phyloP scores from a whole-genome alignment of 345 rosid genomes.

The Mangifera indica region DNA sequence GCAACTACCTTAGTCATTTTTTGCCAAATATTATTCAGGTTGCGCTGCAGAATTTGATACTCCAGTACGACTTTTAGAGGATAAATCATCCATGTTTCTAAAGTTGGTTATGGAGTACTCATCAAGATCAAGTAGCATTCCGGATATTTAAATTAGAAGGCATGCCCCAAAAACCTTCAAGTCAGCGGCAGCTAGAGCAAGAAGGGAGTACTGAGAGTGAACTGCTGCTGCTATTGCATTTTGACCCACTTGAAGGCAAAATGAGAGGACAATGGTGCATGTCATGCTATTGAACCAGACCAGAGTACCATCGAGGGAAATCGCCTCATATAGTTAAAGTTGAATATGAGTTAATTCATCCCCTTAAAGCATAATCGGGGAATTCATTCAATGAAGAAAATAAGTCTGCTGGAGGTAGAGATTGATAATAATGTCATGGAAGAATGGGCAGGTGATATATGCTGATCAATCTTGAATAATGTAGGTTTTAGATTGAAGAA shows the following conservation, averaged over 20 bases:
- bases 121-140: conserved; percentile 87
- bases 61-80: conserved; percentile 75
- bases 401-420: conserved; percentile 18
- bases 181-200: conserved; percentile 22
- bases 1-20: not conserved
- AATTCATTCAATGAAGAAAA: conserved; percentile 4
- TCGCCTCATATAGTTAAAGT: conserved; percentile 19
- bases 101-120: conserved; percentile 92
- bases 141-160: conserved; percentile 57
- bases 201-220: not conserved
- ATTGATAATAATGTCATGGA: conserved; percentile 21
- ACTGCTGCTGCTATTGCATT: conserved; percentile 25
- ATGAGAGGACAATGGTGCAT: conserved; percentile 4
- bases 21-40: conserved; percentile 52
- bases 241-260: conserved; percentile 11
- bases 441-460: conserved; percentile 9
- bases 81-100: conserved; percentile 88
- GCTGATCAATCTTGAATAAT: conserved; percentile 35
- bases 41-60: conserved; percentile 90
- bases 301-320: conserved; percentile 12
- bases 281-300: not conserved
- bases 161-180: conserved; percentile 26
- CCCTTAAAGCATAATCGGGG: conserved; percentile 14
- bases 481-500: conserved; percentile 24
- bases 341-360: conserved; percentile 15